Percentiles rank a stretch among this genome's conserved stretches.
Evolutionary conservation across 73 alveolate genomes (phyloP).

Genomic region (Paramecium primaurelia): DNA sequence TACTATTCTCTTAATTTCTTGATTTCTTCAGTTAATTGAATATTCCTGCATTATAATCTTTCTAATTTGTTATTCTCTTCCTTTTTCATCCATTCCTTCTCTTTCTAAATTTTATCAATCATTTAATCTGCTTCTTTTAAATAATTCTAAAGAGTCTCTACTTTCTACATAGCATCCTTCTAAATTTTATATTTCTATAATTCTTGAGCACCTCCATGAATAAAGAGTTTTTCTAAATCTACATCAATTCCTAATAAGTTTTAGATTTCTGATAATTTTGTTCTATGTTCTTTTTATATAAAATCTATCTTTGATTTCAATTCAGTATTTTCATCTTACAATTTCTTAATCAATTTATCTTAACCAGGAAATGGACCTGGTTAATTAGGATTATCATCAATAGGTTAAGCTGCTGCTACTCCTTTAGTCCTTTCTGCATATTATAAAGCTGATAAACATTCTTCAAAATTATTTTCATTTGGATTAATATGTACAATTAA

Average conservation of each 20-base stretch:
- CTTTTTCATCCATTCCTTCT: conserved; percentile 7
- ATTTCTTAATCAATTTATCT: conserved; percentile 37
- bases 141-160: not conserved
- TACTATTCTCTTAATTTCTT: not conserved
- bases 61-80: conserved; percentile 32
- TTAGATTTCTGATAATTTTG: conserved; percentile 43
- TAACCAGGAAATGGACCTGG: conserved; percentile 47
- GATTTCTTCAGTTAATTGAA: conserved; percentile 8
- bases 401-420: not conserved
- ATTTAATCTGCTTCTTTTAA: conserved; percentile 33
- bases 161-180: conserved; percentile 49
- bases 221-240: conserved; percentile 52
- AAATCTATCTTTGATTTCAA: conserved; percentile 46
- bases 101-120: conserved; percentile 27
- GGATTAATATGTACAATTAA: conserved; percentile 50
- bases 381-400: not conserved
- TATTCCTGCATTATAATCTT: not conserved
- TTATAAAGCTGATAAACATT: conserved; percentile 53
- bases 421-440: conserved; percentile 56
- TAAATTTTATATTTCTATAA: conserved; percentile 40
- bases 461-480: conserved; percentile 61
- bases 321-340: conserved; percentile 40
- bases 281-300: conserved; percentile 47
- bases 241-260: conserved; percentile 55
- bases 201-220: conserved; percentile 9